Percentiles rank a stretch among this genome's conserved stretches.
Conservation (phyloP, 2,329 filamentous ascomycete genomes). For the Trichoderma asperellum region DNA sequence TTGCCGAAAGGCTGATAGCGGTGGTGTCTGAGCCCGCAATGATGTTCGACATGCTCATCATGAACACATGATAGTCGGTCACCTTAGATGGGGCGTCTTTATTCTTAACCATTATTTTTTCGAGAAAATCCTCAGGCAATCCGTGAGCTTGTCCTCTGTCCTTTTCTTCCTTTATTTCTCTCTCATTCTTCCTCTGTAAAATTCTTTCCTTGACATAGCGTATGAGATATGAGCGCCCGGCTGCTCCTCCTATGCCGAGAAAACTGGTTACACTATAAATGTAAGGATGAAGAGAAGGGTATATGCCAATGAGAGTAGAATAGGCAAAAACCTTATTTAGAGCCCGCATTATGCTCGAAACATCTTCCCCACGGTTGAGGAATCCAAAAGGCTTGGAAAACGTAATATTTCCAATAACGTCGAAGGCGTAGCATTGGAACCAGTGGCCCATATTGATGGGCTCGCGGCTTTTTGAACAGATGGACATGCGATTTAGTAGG, state of each 20-base stretch:
- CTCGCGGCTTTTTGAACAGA: constrained; percentile 37
- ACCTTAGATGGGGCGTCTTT: constrained; percentile 27
- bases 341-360: constrained; percentile 45
- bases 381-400: constrained; percentile 47
- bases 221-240: constrained; percentile 37
- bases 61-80: constrained; percentile 28
- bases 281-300: constrained; percentile 30
- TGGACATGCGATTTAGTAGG: constrained; percentile 43
- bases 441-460: constrained; percentile 47
- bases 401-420: constrained; percentile 57
- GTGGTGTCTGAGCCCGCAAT: constrained; percentile 51
- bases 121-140: constrained; percentile 29
- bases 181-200: constrained; percentile 31
- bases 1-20: constrained; percentile 49
- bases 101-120: constrained; percentile 28
- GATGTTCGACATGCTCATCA: constrained; percentile 41
- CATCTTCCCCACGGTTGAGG: constrained; percentile 50
- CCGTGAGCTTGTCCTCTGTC: background rate
- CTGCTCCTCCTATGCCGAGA: constrained; percentile 31
- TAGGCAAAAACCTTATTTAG: constrained; percentile 36
- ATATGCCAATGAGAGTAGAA: constrained; percentile 35
- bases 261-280: constrained; percentile 33
- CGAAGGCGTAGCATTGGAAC: constrained; percentile 54
- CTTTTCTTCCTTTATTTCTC: constrained; percentile 24
- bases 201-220: constrained; percentile 40